These are phyloP conservation scores for Gremmenia infestans DNA, from an alignment of 2,329 filamentous ascomycete species.

Conservation along the genomic window DNA sequence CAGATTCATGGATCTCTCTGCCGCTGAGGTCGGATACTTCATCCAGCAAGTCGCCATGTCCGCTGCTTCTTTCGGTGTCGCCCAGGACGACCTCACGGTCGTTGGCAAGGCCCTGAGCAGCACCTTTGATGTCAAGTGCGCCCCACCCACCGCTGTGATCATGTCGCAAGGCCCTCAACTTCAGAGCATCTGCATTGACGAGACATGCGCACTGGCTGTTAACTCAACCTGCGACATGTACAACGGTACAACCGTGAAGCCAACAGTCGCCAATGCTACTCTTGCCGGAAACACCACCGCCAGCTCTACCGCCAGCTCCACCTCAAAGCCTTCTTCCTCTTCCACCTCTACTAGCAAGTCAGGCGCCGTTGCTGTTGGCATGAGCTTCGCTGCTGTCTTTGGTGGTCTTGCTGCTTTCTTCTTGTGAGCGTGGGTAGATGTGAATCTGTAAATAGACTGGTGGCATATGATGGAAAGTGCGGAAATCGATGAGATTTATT, in stretches of 20 bases:
- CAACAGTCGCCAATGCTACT: slow-evolving; percentile 12
- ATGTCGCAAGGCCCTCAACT: slow-evolving; percentile 41
- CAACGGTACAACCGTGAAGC: slow-evolving; percentile 18
- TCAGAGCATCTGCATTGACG: slow-evolving; percentile 52
- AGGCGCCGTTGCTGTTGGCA: slow-evolving; percentile 9
- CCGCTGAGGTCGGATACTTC: slow-evolving; percentile 52
- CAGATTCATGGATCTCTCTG: slow-evolving; percentile 51
- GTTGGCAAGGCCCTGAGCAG: slow-evolving; percentile 45
- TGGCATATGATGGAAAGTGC: too few relatives aligned
- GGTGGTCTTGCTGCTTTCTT: slow-evolving; percentile 17
- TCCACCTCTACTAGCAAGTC: slow-evolving; percentile 7
- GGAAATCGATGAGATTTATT: neutral
- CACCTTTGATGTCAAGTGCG: slow-evolving; percentile 49
- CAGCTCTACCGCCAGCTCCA: neutral
- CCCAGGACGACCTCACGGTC: slow-evolving; percentile 43
- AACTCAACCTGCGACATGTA: slow-evolving; percentile 45
- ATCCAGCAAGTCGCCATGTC: slow-evolving; percentile 53
- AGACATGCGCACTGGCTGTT: slow-evolving; percentile 43
- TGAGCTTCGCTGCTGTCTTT: slow-evolving; percentile 17
- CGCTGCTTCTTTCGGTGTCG: slow-evolving; percentile 54
- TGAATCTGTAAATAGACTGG: neutral
- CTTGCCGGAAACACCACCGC: slow-evolving; percentile 3
- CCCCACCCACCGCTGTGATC: slow-evolving; percentile 41
- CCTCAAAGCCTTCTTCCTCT: neutral
- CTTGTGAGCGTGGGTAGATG: slow-evolving; percentile 11